Base-by-base conservation (phyloP, 2,329 filamentous ascomycete species). In the Ascochyta clinopodiicola region DNA sequence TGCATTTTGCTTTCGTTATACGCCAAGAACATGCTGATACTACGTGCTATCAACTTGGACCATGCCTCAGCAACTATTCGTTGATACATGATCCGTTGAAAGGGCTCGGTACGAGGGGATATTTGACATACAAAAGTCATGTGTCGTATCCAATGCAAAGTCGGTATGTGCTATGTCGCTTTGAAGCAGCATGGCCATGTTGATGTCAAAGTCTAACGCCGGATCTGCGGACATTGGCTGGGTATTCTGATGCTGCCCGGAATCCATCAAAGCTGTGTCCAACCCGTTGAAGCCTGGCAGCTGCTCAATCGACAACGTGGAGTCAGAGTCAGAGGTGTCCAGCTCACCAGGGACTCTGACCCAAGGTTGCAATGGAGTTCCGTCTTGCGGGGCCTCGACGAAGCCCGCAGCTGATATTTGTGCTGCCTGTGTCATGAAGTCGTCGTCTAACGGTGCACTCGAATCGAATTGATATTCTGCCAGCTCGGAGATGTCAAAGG, bases 401-500 rank as follows among this genome's bases (percentile, higher is more conserved):
- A 66, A 57, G 17, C 55, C 59, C 13, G 56, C 46, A 37, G 59
- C 46, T 9, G 51, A 38, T 10, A 57, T 36, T 21, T 63, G 46
- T 21, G 42, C 48, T 43, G 44, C 51, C 29, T 58, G 56, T 10
- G 49, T 43, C 32, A 51, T 49, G 19, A 59, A 43, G 8, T 57
- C 44, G 10, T 57, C 49, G 8, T 51, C 47, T 24, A 61, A 43
- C 1, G 48, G 35, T 7, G 57, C 21, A 22, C 37, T 59, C 15
- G 52, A 53, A n/a, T 68, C 62, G 15, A 46, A 38, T 4, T 62
- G 61, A 38, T 69, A 66, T 24, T 70, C 53, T 15, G 68, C 51
- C 19, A 73, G 44, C 25, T 72, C 64, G n/a, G 58, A 66, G 36
- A 71, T 70, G 35, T 70, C 60, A 42, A 72, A 66, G 1, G 27